These are phyloP conservation scores for Penicillium macrosclerotiorum DNA, from an alignment of 495 filamentous ascomycete species.

Conservation along the genomic window DNA sequence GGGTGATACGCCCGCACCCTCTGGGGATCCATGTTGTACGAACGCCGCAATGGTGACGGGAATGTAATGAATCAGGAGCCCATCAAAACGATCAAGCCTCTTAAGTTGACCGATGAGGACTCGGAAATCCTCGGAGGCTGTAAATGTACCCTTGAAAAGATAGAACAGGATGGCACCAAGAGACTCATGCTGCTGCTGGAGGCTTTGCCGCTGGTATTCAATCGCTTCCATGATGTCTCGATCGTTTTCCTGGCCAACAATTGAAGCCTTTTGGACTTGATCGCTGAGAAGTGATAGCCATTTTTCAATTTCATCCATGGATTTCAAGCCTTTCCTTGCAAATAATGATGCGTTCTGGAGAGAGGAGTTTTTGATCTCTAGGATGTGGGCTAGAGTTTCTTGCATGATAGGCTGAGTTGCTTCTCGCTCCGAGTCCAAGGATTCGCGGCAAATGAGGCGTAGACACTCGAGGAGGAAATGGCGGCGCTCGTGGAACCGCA, in stretches of 20 bases:
- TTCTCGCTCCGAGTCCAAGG: slow-evolving; percentile 56
- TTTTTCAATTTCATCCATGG: slow-evolving; percentile 69
- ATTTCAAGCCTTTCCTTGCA: slow-evolving; percentile 64
- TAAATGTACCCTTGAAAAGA: slow-evolving; percentile 71
- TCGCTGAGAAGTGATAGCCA: slow-evolving; percentile 72
- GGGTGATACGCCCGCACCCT: slow-evolving; percentile 57
- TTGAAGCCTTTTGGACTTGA: slow-evolving; percentile 63
- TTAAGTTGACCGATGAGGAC: slow-evolving; percentile 62
- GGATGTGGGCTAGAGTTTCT: slow-evolving; percentile 39
- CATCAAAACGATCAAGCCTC: slow-evolving; percentile 69
- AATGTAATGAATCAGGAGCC: slow-evolving; percentile 71
- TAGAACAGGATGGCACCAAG: slow-evolving; percentile 74
- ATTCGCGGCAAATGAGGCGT: slow-evolving; percentile 67
- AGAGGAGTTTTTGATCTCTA: slow-evolving; percentile 44
- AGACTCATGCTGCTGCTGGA: slow-evolving; percentile 83
- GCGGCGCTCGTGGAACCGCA: slow-evolving; percentile 80
- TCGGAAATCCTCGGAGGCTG: slow-evolving; percentile 67
- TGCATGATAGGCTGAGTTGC: slow-evolving; percentile 39
- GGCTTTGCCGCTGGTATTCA: slow-evolving; percentile 66
- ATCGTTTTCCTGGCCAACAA: slow-evolving; percentile 61
- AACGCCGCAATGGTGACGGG: slow-evolving; percentile 73
- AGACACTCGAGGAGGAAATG: slow-evolving; percentile 78
- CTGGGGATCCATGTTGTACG: slow-evolving; percentile 68
- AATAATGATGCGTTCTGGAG: slow-evolving; percentile 51
- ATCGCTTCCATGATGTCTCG: slow-evolving; percentile 65